These are phyloP conservation scores for Rhytidiadelphus loreus DNA, from an alignment of 225 moss, liverwort and hornwort species.

Conservation along the genomic window DNA sequence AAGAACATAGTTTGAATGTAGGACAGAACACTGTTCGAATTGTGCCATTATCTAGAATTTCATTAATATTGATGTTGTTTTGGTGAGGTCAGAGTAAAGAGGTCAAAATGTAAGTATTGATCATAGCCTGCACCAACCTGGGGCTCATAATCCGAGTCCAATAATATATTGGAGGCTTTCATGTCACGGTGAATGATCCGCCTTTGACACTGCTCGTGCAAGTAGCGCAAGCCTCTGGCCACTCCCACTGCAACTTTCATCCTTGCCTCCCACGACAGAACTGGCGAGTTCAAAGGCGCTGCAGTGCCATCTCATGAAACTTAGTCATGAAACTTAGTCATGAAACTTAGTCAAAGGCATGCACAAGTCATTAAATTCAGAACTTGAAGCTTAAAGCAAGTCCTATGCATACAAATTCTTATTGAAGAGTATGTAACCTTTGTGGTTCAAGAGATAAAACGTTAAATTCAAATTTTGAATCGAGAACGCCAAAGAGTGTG, in stretches of 20 bases:
- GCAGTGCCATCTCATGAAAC: neutral
- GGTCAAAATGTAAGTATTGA: neutral
- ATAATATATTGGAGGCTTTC: slow-evolving; percentile 84
- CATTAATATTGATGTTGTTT: neutral
- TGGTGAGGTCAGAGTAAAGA: neutral
- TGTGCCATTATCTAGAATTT: neutral
- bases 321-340: neutral
- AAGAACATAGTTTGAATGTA: neutral
- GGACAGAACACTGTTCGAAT: too few relatives aligned
- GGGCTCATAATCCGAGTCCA: slow-evolving; percentile 76
- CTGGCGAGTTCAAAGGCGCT: slow-evolving; percentile 27
- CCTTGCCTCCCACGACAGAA: slow-evolving; percentile 66
- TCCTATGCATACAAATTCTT: neutral
- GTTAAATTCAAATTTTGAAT: neutral
- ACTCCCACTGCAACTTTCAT: slow-evolving; percentile 83
- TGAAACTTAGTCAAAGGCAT: neutral
- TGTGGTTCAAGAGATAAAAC: neutral
- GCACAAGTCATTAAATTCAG: neutral
- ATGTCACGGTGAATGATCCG: slow-evolving; percentile 95
- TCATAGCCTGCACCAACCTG: slow-evolving; percentile 28
- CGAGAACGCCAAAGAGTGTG: neutral
- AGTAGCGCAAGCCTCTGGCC: slow-evolving; percentile 72
- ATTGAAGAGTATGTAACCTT: neutral
- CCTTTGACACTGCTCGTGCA: slow-evolving; percentile 82
- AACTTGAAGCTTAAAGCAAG: neutral